Conservation (phyloP, 1,284 basidiomycete species). For the Leccinum ambiguum region DNA sequence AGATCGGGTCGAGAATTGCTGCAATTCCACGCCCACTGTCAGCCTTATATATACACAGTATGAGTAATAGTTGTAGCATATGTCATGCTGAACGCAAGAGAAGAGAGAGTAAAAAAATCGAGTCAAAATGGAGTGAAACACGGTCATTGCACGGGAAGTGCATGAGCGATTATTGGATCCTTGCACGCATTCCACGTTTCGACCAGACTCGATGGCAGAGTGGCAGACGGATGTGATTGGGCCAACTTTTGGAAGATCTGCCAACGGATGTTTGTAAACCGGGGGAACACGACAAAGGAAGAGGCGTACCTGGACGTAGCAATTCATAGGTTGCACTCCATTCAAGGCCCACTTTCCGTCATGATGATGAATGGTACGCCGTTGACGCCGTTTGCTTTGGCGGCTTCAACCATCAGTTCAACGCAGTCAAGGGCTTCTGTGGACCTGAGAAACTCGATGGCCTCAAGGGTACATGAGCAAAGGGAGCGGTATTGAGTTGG, state of each 20-base stretch:
- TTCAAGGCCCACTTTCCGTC: slow-evolving; percentile 78
- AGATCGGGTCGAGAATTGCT: no score
- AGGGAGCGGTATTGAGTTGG: no score
- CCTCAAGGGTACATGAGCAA: slow-evolving; percentile 34
- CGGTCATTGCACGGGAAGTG: slow-evolving; percentile 27
- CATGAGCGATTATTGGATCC: slow-evolving; percentile 19
- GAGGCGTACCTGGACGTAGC: slow-evolving; percentile 62
- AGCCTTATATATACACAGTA: neutral
- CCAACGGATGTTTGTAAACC: neutral
- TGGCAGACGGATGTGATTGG: slow-evolving; percentile 17
- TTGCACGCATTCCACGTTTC: slow-evolving; percentile 25
- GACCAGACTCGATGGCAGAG: slow-evolving; percentile 4
- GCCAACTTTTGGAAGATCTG: slow-evolving; percentile 34
- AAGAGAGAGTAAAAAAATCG: neutral
- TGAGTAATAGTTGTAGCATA: slow-evolving; percentile 13
- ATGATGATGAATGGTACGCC: slow-evolving; percentile 83
- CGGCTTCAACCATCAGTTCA: slow-evolving; percentile 63
- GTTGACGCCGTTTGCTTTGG: slow-evolving; percentile 67
- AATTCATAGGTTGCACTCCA: slow-evolving; percentile 71
- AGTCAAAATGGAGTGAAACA: neutral
- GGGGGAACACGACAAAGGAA: neutral
- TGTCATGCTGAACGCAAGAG: slow-evolving; percentile 12
- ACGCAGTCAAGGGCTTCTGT: slow-evolving; percentile 70
- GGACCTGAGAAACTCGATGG: slow-evolving; percentile 60
- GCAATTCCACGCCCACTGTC: no score